These are phyloP conservation scores for Vararia minispora DNA, from an alignment of 768 basidiomycete genomes.

Conservation along the genomic window DNA sequence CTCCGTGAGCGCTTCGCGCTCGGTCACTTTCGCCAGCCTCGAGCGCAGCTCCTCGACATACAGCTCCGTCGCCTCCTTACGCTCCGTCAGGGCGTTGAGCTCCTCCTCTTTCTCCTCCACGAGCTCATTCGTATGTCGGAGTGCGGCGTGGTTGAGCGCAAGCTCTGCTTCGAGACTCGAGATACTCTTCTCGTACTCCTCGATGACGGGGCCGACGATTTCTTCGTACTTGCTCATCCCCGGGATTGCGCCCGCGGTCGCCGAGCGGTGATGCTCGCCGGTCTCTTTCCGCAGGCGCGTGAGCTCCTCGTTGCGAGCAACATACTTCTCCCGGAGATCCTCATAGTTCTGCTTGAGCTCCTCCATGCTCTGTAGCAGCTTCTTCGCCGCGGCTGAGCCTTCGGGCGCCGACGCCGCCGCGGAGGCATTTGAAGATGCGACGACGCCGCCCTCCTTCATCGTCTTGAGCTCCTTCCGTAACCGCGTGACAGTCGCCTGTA, in stretches of 20 bases:
- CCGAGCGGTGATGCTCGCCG: constrained; percentile 58
- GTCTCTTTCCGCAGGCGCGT: constrained; percentile 70
- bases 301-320: constrained; percentile 82
- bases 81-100: constrained; percentile 47
- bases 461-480: constrained; percentile 79
- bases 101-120: constrained; percentile 88
- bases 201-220: constrained; percentile 94
- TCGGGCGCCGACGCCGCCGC: neutral
- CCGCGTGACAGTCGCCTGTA: constrained; percentile 78
- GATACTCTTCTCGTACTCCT: constrained; percentile 98
- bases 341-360: constrained; percentile 82
- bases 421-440: constrained; percentile 10
- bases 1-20: constrained; percentile 88
- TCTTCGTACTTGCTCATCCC: constrained; percentile 72
- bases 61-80: constrained; percentile 69
- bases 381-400: constrained; percentile 48
- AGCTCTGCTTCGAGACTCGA: constrained; percentile 90
- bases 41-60: constrained; percentile 81
- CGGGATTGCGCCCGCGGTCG: constrained; percentile 46
- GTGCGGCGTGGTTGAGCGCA: constrained; percentile 73
- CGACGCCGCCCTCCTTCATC: constrained; percentile 56
- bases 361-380: constrained; percentile 68
- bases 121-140: constrained; percentile 86
- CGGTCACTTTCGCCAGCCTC: constrained; percentile 71
- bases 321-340: constrained; percentile 72